A percentile compares a stretch with the other conserved stretches of the same genome.
phyloP scores from a whole-genome alignment of 1,284 basidiomycete species.

The Puccinia brachypodii region DNA sequence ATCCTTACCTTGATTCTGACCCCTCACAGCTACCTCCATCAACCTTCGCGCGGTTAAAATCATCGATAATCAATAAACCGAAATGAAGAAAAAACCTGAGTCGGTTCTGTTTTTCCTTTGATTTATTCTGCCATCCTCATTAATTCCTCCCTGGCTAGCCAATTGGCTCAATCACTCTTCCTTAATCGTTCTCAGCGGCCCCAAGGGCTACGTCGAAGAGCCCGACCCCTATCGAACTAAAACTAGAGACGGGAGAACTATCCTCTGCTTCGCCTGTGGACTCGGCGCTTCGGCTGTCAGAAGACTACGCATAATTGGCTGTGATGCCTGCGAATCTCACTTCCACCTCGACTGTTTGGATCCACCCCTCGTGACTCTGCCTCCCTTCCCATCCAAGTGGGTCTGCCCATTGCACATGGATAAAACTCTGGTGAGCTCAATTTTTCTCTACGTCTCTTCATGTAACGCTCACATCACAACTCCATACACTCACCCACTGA shows the following conservation, averaged over 20 bases:
- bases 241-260: slow-evolving; percentile 42
- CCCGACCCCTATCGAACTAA: slow-evolving; percentile 41
- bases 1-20: background rate
- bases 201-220: slow-evolving; percentile 45
- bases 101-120: background rate
- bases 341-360: slow-evolving; percentile 46
- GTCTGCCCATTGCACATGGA: slow-evolving; percentile 37
- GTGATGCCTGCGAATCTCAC: slow-evolving; percentile 32
- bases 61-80: background rate
- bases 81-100: slow-evolving; percentile 31
- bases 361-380: slow-evolving; percentile 38
- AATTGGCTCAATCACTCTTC: background rate
- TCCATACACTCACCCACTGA: background rate
- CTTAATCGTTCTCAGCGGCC: background rate
- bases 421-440: slow-evolving; percentile 9
- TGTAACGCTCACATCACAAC: no score
- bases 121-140: no score
- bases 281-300: slow-evolving; percentile 22
- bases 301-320: slow-evolving; percentile 31
- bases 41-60: background rate
- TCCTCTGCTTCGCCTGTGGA: slow-evolving; percentile 40
- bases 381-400: slow-evolving; percentile 32
- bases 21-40: background rate
- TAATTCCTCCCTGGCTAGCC: no score
- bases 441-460: background rate